These are phyloP conservation scores for Dryas drummondii DNA, from an alignment of 306 rosid genomes.

Conservation along the genomic window DNA sequence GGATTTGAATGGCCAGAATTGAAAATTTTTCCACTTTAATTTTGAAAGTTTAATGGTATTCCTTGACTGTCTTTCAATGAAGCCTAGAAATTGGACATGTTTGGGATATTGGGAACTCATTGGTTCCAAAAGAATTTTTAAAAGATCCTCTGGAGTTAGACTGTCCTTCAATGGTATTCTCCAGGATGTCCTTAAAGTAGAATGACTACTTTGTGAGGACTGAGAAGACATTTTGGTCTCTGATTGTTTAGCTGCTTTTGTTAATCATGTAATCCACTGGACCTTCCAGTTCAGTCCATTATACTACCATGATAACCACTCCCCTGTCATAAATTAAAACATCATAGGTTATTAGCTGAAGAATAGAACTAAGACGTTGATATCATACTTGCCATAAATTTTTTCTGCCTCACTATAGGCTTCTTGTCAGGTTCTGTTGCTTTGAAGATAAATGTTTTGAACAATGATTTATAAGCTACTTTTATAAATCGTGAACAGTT, in stretches of 20 bases:
- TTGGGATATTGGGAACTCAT: slow-evolving; percentile 14
- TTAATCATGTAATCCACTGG: background rate
- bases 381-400: slow-evolving; percentile 4
- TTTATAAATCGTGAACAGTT: slow-evolving; percentile 5
- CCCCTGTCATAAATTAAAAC: background rate
- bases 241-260: background rate
- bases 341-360: background rate
- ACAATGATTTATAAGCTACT: slow-evolving; percentile 2
- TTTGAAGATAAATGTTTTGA: background rate
- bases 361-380: background rate
- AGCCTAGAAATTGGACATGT: background rate
- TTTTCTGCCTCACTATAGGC: slow-evolving; percentile 7
- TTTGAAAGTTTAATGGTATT: background rate
- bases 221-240: background rate
- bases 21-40: background rate
- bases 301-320: background rate
- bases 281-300: background rate
- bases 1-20: background rate
- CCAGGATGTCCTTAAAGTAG: slow-evolving; percentile 5
- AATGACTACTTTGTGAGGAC: background rate
- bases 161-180: background rate
- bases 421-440: slow-evolving; percentile 9
- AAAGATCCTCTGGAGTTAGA: background rate
- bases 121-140: background rate
- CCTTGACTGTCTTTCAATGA: background rate